A percentile compares a stretch with the other conserved stretches of the same genome.
These are phyloP conservation scores for Xylaria sp. DNA, from an alignment of 2,329 filamentous ascomycete species.

Conservation along the genomic window DNA sequence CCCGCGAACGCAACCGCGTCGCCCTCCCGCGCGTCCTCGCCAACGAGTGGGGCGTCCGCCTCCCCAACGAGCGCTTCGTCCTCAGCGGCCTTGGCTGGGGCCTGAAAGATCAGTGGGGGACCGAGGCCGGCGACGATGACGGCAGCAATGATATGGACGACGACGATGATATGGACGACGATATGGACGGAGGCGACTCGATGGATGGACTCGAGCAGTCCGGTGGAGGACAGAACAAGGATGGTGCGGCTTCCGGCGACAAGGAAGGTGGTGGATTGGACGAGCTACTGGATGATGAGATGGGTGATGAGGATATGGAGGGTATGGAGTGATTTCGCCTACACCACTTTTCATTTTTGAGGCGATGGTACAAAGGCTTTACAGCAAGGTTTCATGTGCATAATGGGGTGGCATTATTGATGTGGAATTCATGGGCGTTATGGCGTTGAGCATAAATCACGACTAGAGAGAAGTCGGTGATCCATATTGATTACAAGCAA, in stretches of 20 bases:
- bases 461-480: no score
- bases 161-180: conserved; percentile 43
- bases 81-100: conserved; percentile 69
- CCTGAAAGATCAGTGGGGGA: conserved; percentile 61
- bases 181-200: conserved; percentile 46
- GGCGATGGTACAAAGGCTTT: no score
- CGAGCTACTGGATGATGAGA: conserved; percentile 57
- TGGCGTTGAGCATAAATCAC: conserved; percentile 1
- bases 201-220: conserved; percentile 53
- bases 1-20: conserved; percentile 69
- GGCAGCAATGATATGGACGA: conserved; percentile 47
- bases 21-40: conserved; percentile 64
- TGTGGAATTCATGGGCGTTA: neutral
- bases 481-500: no score
- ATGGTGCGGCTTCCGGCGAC: conserved; percentile 49
- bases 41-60: conserved; percentile 68
- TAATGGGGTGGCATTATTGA: no score
- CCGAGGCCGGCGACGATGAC: conserved; percentile 43
- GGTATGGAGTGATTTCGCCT: conserved; percentile 36
- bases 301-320: conserved; percentile 58
- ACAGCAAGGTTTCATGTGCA: no score
- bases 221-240: conserved; percentile 32
- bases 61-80: conserved; percentile 70
- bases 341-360: neutral
- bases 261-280: conserved; percentile 55